Conservation (phyloP, 805 yeast genomes). For the Blastobotrys mokoenaii region DNA sequence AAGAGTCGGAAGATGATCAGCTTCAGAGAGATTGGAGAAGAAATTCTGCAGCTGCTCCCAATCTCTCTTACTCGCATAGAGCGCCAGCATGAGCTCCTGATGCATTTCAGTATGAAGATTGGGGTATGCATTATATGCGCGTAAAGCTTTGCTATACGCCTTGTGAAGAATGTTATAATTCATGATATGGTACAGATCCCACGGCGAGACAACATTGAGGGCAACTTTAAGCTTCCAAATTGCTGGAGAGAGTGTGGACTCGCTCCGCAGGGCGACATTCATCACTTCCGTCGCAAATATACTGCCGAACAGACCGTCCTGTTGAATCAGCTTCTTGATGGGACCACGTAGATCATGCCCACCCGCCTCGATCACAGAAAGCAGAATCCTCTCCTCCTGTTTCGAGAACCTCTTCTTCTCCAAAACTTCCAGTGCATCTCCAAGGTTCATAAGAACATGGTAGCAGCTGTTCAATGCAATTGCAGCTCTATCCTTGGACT, state of each 20-base stretch:
- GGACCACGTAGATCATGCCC: neutral
- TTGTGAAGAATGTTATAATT: conserved; percentile 16
- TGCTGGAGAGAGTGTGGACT: neutral
- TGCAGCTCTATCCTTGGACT: too few species aligned
- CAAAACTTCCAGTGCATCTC: too few species aligned
- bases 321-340: neutral
- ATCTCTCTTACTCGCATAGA: conserved; percentile 38
- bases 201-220: conserved; percentile 9
- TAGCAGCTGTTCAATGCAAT: too few species aligned
- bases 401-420: too few species aligned
- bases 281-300: conserved; percentile 1
- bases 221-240: conserved; percentile 30
- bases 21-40: conserved; percentile 48
- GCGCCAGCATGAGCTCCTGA: conserved; percentile 39
- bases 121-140: conserved; percentile 31
- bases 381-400: too few species aligned
- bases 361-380: too few species aligned
- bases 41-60: conserved; percentile 50
- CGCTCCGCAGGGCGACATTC: neutral
- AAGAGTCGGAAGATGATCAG: conserved; percentile 44
- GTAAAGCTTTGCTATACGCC: conserved; percentile 20
- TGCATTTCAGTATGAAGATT: conserved; percentile 40
- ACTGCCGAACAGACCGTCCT: conserved; percentile 1
- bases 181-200: conserved; percentile 23
- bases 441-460: too few species aligned